Percentiles rank a stretch among this genome's conserved stretches.
These are phyloP conservation scores for Barnettozyma pratensis DNA, from an alignment of 805 yeast species.

Conservation along the genomic window DNA sequence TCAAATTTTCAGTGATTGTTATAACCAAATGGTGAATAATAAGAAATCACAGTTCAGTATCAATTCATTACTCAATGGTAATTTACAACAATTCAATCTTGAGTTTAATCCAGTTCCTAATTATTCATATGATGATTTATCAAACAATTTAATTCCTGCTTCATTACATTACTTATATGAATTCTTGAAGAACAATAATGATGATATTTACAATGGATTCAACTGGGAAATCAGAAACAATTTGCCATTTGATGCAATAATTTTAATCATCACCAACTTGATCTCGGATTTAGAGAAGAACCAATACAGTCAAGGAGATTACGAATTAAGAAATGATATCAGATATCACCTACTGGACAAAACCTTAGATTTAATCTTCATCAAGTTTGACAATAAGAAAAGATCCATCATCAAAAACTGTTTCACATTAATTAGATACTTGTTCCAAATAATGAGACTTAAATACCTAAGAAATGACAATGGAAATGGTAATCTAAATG, in stretches of 20 bases:
- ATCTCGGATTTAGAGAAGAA: constrained; percentile 42
- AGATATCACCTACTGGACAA: constrained; percentile 28
- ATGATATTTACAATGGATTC: constrained; percentile 42
- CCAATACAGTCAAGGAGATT: constrained; percentile 21
- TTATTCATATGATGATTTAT: constrained; percentile 47
- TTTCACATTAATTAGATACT: constrained; percentile 27
- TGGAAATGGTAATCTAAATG: constrained; percentile 12
- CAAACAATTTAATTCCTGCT: constrained; percentile 50
- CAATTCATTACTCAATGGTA: constrained; percentile 16
- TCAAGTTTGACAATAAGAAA: constrained; percentile 29
- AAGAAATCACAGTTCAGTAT: constrained; percentile 23
- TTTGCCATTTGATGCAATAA: constrained; percentile 56
- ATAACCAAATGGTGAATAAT: constrained; percentile 26
- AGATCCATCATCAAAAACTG: constrained; percentile 29
- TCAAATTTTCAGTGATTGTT: constrained; percentile 22
- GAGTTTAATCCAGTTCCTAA: constrained; percentile 4
- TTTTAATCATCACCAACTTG: constrained; percentile 45
- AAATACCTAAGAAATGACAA: constrained; percentile 24
- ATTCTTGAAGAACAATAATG: constrained; percentile 45
- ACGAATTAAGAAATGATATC: constrained; percentile 30
- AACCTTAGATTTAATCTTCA: constrained; percentile 27
- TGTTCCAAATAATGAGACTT: constrained; percentile 28
- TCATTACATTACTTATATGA: constrained; percentile 52
- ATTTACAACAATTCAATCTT: constrained; percentile 5
- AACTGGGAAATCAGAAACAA: constrained; percentile 59